Base-by-base conservation (phyloP, 495 filamentous ascomycete genomes). In the Lasiosphaeriaceae sp. region DNA sequence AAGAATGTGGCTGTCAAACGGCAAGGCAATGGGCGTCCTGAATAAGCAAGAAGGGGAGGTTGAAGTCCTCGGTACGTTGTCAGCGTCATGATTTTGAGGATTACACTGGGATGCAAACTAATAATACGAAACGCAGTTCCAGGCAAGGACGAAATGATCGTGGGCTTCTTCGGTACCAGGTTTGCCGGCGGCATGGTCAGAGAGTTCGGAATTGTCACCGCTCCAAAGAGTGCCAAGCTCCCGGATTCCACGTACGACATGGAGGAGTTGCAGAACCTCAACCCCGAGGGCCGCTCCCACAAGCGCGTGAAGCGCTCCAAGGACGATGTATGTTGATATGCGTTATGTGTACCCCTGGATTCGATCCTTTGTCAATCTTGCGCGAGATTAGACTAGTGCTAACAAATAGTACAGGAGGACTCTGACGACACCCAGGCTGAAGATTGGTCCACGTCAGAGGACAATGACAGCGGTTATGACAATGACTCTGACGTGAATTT, bases 161-260 rank as follows among this genome's bases (percentile, higher is more conserved):
- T 78, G 26, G 75, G 75, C 2, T 78, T 78, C 56, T 73, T 65
- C 45, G 75, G 75, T 14, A 60, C 64, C 50, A 78, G 69, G 47
- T 58, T 55, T 3, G 55, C 55, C 6, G 62, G 54, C 21, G 64
- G 65, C 0, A 55, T 55, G 48, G 60, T 55, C 45, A 17, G 61
- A 6, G 55, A 69, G 41, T 78, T 78, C 56, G 75, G 74, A 5
- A 78, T 78, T 44, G 59, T 78, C 39, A 74, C 75, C 3, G 74
- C 71, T 5, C 70, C 71, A 2, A 68, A 64, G 54, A 60, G 57
- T 34, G 61, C 68, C 1, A 69, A 71, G 23, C 51, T 74, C 37
- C 75, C 74, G 1, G 65, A 60, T 14, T 53, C 44, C 1, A 63
- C 71, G 5, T 76, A 77, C 55, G 69, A 76, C 45, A 53, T 66